These are phyloP conservation scores for Sordariomycetes sp. DNA, from an alignment of 2,329 filamentous ascomycete species.

Conservation along the genomic window DNA sequence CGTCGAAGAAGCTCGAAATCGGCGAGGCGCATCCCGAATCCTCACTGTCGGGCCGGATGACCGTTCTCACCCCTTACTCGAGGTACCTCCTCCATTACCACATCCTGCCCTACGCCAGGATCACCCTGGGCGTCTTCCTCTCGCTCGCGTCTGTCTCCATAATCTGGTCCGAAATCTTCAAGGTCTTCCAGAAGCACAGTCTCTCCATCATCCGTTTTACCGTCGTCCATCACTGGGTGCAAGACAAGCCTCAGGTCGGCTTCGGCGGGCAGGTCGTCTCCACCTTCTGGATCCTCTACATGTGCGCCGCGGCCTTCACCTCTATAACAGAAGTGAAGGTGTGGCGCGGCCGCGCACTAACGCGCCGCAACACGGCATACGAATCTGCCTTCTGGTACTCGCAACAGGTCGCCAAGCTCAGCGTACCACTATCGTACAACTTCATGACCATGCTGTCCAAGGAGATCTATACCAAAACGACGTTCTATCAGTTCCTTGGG, in stretches of 20 bases:
- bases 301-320: slow-evolving; percentile 81
- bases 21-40: slow-evolving; percentile 45
- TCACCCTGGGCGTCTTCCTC: slow-evolving; percentile 56
- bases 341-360: slow-evolving; percentile 91
- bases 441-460: slow-evolving; percentile 82
- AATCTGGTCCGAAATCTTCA: slow-evolving; percentile 89
- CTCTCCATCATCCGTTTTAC: slow-evolving; percentile 59
- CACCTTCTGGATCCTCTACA: slow-evolving; percentile 86
- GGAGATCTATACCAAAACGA: slow-evolving; percentile 62
- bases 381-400: slow-evolving; percentile 96
- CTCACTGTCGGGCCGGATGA: slow-evolving; percentile 41
- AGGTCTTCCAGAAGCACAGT: slow-evolving; percentile 46
- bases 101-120: slow-evolving; percentile 56
- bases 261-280: slow-evolving; percentile 81
- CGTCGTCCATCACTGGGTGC: slow-evolving; percentile 65
- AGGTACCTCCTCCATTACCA: slow-evolving; percentile 71
- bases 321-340: slow-evolving; percentile 89
- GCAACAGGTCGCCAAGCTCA: slow-evolving; percentile 82
- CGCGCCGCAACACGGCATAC: slow-evolving; percentile 80
- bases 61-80: slow-evolving; percentile 66
- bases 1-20: slow-evolving; percentile 72
- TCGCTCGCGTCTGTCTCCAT: slow-evolving; percentile 70
- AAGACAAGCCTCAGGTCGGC: slow-evolving; percentile 63
- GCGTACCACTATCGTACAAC: slow-evolving; percentile 89
- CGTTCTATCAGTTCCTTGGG: slow-evolving; percentile 83